Conservation (phyloP, 306 rosid genomes). For the Prunus fruticosa region DNA sequence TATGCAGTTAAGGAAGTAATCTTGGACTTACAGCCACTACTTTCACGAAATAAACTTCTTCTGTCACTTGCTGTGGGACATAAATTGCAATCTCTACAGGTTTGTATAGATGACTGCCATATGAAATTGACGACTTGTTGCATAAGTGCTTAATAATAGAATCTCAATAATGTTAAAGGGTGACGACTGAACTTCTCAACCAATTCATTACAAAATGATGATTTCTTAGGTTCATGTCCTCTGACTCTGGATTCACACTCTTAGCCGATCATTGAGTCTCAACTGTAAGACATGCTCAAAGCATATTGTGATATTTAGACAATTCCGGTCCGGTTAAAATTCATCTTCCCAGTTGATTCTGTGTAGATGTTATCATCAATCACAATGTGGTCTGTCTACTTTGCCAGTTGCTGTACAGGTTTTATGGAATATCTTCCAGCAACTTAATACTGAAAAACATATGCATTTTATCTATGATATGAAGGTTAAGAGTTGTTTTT, state of each 20-base stretch:
- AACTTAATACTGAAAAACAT: neutral
- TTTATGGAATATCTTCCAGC: neutral
- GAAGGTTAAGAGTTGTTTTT: neutral
- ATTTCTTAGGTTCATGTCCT: neutral
- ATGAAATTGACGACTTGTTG: neutral
- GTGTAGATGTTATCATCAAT: too few relatives aligned
- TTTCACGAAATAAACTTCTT: neutral
- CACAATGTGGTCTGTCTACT: neutral
- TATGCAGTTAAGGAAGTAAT: slow-evolving; percentile 1
- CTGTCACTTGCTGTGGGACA: slow-evolving; percentile 1
- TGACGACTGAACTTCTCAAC: neutral
- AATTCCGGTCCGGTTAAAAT: neutral
- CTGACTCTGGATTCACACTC: neutral
- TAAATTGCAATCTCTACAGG: neutral
- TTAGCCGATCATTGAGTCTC: neutral
- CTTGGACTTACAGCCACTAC: neutral
- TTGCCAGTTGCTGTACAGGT: neutral
- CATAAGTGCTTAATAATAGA: neutral
- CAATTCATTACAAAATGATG: neutral
- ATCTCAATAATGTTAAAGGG: neutral
- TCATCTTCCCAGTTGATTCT: neutral
- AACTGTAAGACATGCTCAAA: neutral
- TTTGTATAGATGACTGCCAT: neutral
- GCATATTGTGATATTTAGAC: neutral
- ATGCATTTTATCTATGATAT: too few relatives aligned